Conservation (phyloP, 495 filamentous ascomycete genomes). For the Penicillium angulare region DNA sequence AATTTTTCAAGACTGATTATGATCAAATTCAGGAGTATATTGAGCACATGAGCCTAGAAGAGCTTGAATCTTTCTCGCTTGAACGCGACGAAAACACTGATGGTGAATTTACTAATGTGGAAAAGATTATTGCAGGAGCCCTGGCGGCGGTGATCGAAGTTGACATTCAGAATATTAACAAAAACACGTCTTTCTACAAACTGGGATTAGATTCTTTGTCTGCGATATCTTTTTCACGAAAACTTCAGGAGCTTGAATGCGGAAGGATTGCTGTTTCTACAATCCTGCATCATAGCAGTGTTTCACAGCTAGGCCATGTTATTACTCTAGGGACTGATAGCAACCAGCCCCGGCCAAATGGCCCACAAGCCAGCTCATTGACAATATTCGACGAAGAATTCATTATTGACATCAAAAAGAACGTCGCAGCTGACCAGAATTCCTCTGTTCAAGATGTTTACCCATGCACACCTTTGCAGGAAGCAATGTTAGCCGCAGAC, state of each 20-base stretch:
- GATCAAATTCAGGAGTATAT: constrained; percentile 35
- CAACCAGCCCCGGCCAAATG: not conserved
- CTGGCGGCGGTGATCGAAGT: constrained; percentile 51
- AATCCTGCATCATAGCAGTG: constrained; percentile 60
- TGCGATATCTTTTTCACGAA: constrained; percentile 63
- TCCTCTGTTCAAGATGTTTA: constrained; percentile 52
- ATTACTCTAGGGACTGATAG: constrained; percentile 16
- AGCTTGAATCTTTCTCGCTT: constrained; percentile 26
- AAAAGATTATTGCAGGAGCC: constrained; percentile 44
- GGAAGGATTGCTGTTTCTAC: constrained; percentile 55
- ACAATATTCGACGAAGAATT: constrained; percentile 14
- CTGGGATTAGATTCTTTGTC: constrained; percentile 81
- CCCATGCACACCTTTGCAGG: constrained; percentile 79
- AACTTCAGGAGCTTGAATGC: constrained; percentile 41
- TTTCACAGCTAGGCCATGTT: constrained; percentile 51
- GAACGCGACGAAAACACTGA: constrained; percentile 4
- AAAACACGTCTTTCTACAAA: constrained; percentile 55
- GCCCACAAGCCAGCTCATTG: not conserved
- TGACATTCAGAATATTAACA: constrained; percentile 39
- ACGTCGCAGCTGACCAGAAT: constrained; percentile 24
- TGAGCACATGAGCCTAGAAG: constrained; percentile 16
- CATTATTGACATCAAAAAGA: constrained; percentile 10
- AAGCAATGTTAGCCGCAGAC: constrained; percentile 70
- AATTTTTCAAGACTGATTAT: constrained; percentile 63
- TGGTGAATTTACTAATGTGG: constrained; percentile 36